Conservation (phyloP, 2,329 filamentous ascomycete genomes). For the Fusarium sp. region DNA sequence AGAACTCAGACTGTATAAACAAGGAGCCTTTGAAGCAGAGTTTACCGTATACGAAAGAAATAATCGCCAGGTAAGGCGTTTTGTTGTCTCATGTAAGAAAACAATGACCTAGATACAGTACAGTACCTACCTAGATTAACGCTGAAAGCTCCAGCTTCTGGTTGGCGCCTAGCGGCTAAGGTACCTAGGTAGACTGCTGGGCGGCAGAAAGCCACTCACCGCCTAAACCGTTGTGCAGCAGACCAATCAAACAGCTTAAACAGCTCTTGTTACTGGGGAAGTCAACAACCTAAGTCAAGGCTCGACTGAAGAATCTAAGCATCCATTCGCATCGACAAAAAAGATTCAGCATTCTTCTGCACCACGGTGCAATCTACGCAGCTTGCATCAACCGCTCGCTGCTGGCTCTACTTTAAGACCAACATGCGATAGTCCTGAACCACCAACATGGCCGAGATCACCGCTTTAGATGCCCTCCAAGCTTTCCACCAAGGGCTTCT, state of each 20-base stretch:
- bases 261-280: constrained; percentile 39
- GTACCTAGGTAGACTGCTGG: constrained; percentile 8
- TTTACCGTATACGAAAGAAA: neutral
- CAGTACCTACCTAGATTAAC: neutral
- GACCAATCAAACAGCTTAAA: constrained; percentile 43
- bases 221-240: neutral
- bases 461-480: constrained; percentile 80
- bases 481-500: constrained; percentile 87
- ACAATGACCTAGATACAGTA: neutral
- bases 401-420: constrained; percentile 34
- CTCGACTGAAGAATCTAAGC: constrained; percentile 46
- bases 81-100: neutral
- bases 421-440: constrained; percentile 60
- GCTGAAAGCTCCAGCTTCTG: constrained; percentile 13
- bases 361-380: constrained; percentile 42
- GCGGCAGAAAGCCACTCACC: constrained; percentile 50
- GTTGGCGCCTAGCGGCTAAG: constrained; percentile 12
- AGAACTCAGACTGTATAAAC: neutral
- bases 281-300: constrained; percentile 42
- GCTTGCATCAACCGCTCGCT: constrained; percentile 35
- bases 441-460: constrained; percentile 75
- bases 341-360: constrained; percentile 35
- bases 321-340: constrained; percentile 36
- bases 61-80: neutral
- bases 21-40: neutral